A percentile compares a stretch with the other conserved stretches of the same genome.
Evolutionary conservation across 176 grass and related monocot genomes (phyloP).

Genomic region (Eleusine coracana): DNA sequence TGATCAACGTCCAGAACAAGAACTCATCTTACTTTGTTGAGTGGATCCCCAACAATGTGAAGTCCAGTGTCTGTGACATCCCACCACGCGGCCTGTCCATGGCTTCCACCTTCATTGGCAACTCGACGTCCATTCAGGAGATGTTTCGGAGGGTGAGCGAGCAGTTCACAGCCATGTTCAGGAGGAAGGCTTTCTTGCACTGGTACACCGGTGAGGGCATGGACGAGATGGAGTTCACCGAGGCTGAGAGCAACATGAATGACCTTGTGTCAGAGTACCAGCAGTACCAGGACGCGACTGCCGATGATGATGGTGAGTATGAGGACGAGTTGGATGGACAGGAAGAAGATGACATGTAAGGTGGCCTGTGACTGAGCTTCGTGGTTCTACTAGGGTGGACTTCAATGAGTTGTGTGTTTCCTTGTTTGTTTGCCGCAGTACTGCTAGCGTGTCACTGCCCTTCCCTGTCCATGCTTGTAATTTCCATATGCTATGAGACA

Average conservation of each 20-base stretch:
- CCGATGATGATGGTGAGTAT: conserved; percentile 61
- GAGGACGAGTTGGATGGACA: conserved; percentile 55
- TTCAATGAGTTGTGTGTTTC: conserved; percentile 3
- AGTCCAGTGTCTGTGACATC: conserved; percentile 88
- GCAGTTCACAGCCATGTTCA: conserved; percentile 95
- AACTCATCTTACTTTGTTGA: conserved; percentile 84
- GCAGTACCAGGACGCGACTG: conserved; percentile 82
- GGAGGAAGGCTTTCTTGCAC: conserved; percentile 90
- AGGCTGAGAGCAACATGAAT: conserved; percentile 94
- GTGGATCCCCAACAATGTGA: conserved; percentile 93
- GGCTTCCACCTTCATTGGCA: conserved; percentile 78
- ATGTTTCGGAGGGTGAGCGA: conserved; percentile 94
- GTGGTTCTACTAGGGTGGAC: not conserved
- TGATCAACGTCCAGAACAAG: conserved; percentile 96
- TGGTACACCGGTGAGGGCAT: conserved; percentile 86
- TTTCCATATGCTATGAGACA: conserved; percentile 21
- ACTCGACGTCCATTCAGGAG: conserved; percentile 88
- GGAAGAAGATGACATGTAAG: conserved; percentile 40
- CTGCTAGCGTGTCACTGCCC: not conserved
- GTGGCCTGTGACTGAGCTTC: not conserved
- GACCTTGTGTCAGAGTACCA: conserved; percentile 86
- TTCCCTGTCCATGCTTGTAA: not conserved
- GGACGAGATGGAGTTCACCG: conserved; percentile 92
- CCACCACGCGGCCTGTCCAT: conserved; percentile 80
- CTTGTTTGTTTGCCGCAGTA: not conserved